Evolutionary conservation across 371 early-diverging fungal genomes (phyloP).

Genomic region (Blastocladiella emersonii): DNA sequence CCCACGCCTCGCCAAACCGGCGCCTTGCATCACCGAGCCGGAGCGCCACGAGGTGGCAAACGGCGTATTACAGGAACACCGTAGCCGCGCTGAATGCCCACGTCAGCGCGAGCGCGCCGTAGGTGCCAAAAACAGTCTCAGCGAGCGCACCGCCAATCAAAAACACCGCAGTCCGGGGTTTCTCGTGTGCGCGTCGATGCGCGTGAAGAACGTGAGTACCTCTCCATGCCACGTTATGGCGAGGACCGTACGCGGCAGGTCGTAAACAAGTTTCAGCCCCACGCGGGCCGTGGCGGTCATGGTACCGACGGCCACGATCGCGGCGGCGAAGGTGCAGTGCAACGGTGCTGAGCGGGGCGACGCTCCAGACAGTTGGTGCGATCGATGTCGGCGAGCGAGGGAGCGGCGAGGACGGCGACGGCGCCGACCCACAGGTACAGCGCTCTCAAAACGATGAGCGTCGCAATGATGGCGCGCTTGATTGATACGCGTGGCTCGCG

Average conservation of each 20-base stretch:
- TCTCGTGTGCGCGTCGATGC: too few relatives aligned
- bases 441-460: not conserved
- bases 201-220: not conserved
- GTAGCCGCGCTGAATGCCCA: not conserved
- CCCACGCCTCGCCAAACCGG: too few relatives aligned
- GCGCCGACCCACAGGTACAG: not conserved
- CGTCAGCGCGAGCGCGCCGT: not conserved
- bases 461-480: not conserved
- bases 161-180: not conserved
- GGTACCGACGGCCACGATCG: too few relatives aligned
- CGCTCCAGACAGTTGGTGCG: not conserved
- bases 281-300: too few relatives aligned
- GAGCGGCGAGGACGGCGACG: not conserved
- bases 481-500: not conserved
- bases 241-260: constrained; percentile 1
- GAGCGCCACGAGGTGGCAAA: not conserved
- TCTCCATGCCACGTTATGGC: not conserved
- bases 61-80: not conserved
- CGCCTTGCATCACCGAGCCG: too few relatives aligned
- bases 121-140: not conserved
- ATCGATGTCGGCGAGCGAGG: not conserved
- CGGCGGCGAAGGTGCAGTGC: too few relatives aligned
- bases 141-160: not conserved
- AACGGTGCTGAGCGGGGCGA: too few relatives aligned
- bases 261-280: not conserved